phyloP scores from a whole-genome alignment of 2,329 filamentous ascomycete species.

The Torrubiella hemipterigena region DNA sequence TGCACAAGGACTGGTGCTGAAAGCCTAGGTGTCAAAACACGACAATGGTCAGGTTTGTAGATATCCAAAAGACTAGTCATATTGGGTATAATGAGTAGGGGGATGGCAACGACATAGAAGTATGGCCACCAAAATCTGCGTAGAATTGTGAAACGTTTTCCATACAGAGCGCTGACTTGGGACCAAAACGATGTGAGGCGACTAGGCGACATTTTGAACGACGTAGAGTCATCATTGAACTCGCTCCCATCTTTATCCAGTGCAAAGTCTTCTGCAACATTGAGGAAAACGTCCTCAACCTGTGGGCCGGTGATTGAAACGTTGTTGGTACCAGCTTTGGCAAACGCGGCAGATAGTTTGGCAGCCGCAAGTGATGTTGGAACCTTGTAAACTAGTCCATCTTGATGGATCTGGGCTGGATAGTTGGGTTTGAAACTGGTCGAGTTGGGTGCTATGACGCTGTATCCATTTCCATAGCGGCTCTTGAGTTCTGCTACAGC shows the following conservation, averaged over 20 bases:
- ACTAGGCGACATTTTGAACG: slow-evolving; percentile 3
- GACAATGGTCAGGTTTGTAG: slow-evolving; percentile 36
- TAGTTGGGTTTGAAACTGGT: neutral
- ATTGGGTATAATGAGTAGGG: slow-evolving; percentile 60
- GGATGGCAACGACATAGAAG: slow-evolving; percentile 58
- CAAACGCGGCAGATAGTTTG: slow-evolving; percentile 25
- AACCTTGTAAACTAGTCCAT: slow-evolving; percentile 44
- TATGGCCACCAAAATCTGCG: slow-evolving; percentile 67
- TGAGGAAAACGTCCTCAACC: slow-evolving; percentile 21
- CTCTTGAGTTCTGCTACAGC: slow-evolving; percentile 54
- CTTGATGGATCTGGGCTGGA: slow-evolving; percentile 16
- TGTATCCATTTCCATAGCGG: slow-evolving; percentile 50
- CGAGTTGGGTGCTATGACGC: slow-evolving; percentile 29
- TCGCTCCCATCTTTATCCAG: slow-evolving; percentile 6
- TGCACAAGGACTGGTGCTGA: neutral
- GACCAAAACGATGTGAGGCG: slow-evolving; percentile 8
- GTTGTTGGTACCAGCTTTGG: slow-evolving; percentile 31
- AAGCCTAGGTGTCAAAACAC: slow-evolving; percentile 19
- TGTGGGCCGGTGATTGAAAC: slow-evolving; percentile 17
- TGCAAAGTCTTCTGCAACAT: slow-evolving; percentile 12
- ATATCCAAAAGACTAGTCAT: slow-evolving; percentile 57
- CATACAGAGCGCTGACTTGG: slow-evolving; percentile 60
- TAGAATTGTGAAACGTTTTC: slow-evolving; percentile 62
- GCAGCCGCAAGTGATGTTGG: slow-evolving; percentile 19
- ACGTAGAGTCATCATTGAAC: neutral